These are phyloP conservation scores for Suillus paluster DNA, from an alignment of 768 basidiomycete species.

Conservation along the genomic window DNA sequence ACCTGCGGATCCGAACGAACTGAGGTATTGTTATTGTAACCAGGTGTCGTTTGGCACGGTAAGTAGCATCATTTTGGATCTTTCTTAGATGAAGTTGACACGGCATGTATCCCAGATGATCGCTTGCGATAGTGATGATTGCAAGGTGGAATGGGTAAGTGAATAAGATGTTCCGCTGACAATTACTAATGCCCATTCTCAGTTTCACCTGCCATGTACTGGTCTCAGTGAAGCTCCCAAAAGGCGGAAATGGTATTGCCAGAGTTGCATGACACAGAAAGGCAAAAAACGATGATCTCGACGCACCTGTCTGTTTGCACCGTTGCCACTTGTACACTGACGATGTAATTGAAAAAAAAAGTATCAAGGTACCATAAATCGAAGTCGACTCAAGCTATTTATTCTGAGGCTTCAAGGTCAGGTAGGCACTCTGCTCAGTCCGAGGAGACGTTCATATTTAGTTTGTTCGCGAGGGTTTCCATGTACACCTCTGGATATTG, in stretches of 20 bases:
- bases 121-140: constrained; percentile 75
- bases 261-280: constrained; percentile 54
- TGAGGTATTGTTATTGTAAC: constrained; percentile 81
- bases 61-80: constrained; percentile 25
- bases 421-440: constrained; percentile 16
- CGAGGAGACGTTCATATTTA: constrained; percentile 58
- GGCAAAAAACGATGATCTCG: constrained; percentile 34
- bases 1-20: constrained; percentile 51
- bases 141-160: constrained; percentile 84
- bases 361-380: not conserved
- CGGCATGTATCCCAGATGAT: constrained; percentile 65
- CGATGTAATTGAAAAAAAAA: not conserved
- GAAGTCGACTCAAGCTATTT: not conserved
- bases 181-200: constrained; percentile 7
- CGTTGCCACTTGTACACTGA: not conserved
- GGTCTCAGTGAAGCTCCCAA: constrained; percentile 62
- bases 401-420: not conserved
- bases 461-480: constrained; percentile 83
- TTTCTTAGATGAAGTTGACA: constrained; percentile 15
- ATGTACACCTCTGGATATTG: constrained; percentile 72
- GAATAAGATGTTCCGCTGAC: not conserved
- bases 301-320: not conserved
- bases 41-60: constrained; percentile 82
- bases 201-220: constrained; percentile 80
- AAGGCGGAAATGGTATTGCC: constrained; percentile 70